Evolutionary conservation across 306 rosid species (phyloP), one percentile per base, ranked within the genome.

Genomic region (Acmispon strigosus): DNA sequence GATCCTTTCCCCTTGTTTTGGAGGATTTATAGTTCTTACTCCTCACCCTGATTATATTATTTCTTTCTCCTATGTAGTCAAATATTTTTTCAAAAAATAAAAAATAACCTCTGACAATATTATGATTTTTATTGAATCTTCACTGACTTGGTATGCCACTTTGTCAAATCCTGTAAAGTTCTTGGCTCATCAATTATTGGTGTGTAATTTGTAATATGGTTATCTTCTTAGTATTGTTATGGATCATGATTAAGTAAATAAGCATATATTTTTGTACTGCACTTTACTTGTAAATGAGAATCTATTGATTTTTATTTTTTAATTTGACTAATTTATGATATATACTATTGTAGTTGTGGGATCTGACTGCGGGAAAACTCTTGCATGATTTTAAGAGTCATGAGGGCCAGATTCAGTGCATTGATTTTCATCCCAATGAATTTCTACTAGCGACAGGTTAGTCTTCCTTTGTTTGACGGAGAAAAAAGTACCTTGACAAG

Each of bases 391-490:
- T 94, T 82, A 94, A 94, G 84, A 78, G 69, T 74, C 99, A 94
- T 7, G 99, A 94, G 65, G 99, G 99, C 77, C 99, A 91, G 80
- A 45, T 94, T 69, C 96, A 94, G 74, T 94, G 97, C 84, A 94
- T 94, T 86, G 99, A 94, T 60, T 91, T 94, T 79, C 99, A 94
- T 84, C 99, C 99, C 44, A 92, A 84, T 20, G 99, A 94, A 83
- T 94, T 94, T 80, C 88, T 94, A 76, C 87, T 94, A 15, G 99
- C 99, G 50, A 94, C 99, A 73, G 99, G 99, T 94, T 81, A 78
- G 87, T 62, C 69, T 54, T 83, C 44, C 55, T 58, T 60, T 72
- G 8, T 78, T 19, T 57, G 17, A 51, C 55, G 72, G 64, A 8
- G 41, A 20, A 5, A 19, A 51, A 68, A 29, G 24, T 64, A 56